Evolutionary conservation across 176 grass and related monocot species (phyloP).

Genomic region (Eragrostis curvula): DNA sequence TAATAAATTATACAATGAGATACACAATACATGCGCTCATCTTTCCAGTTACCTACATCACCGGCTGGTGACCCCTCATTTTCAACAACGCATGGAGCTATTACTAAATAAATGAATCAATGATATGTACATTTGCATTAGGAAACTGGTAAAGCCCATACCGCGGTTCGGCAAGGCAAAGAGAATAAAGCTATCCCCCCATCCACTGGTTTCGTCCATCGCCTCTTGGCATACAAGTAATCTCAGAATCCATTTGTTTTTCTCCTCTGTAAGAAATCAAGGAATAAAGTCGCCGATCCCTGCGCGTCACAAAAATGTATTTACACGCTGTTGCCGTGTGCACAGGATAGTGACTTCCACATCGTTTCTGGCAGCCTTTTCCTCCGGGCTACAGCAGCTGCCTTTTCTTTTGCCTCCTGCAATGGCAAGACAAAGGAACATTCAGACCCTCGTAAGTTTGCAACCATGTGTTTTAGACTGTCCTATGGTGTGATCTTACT

Average conservation of each 20-base stretch:
- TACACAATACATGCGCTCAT: background rate
- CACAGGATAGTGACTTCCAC: conserved; percentile 66
- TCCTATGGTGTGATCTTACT: conserved; percentile 5
- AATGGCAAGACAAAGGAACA: conserved; percentile 32
- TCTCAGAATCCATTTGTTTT: conserved; percentile 1
- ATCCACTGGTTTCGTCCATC: background rate
- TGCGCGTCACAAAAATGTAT: conserved; percentile 38
- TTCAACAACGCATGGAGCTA: background rate
- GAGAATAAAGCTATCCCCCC: conserved; percentile 23
- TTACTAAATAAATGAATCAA: conserved; percentile 45
- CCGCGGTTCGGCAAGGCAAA: conserved; percentile 38
- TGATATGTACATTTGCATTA: conserved; percentile 39
- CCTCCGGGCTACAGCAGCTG: conserved; percentile 27
- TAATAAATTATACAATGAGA: background rate
- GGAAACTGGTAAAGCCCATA: background rate
- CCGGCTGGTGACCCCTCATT: background rate
- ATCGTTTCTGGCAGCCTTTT: conserved; percentile 49
- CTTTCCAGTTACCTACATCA: conserved; percentile 40
- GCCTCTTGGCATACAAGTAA: background rate
- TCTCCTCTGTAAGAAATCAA: conserved; percentile 6
- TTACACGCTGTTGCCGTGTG: conserved; percentile 46
- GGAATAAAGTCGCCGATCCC: conserved; percentile 33
- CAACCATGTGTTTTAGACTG: conserved; percentile 21
- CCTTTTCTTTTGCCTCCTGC: conserved; percentile 43
- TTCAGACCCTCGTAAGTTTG: conserved; percentile 12